Conservation (phyloP, 768 basidiomycete species). For the Mycena belliarum region DNA sequence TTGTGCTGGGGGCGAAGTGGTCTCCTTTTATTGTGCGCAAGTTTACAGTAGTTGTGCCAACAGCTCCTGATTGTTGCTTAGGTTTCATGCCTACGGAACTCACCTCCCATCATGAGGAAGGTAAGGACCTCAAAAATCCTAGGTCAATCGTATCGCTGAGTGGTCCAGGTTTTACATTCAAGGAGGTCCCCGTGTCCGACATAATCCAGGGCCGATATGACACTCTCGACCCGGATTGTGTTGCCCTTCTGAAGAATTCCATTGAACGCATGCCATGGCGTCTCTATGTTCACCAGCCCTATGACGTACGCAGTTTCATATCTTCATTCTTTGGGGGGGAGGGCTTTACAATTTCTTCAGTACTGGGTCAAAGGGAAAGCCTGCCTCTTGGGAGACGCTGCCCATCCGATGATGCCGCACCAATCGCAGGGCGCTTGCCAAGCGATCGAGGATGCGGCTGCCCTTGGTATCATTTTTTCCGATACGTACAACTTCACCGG, state of each 20-base stretch:
- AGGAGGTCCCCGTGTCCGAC: constrained; percentile 32
- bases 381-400: constrained; percentile 32
- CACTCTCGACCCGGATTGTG: constrained; percentile 33
- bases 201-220: constrained; percentile 30
- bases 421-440: constrained; percentile 34
- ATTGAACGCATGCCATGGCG: constrained; percentile 37
- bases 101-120: constrained; percentile 33
- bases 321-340: neutral
- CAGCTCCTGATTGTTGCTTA: neutral
- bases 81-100: constrained; percentile 37
- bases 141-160: neutral
- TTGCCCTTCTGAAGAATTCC: constrained; percentile 29
- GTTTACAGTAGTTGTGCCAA: neutral
- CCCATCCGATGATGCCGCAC: constrained; percentile 34
- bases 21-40: constrained; percentile 33
- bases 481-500: constrained; percentile 27
- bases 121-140: neutral
- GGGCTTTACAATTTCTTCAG: too few relatives aligned
- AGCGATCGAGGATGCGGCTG: constrained; percentile 35
- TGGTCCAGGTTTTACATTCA: constrained; percentile 28
- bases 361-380: constrained; percentile 30
- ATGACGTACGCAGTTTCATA: constrained; percentile 20
- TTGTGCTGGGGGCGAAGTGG: constrained; percentile 31
- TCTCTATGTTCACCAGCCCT: constrained; percentile 35
- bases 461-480: constrained; percentile 34